Evolutionary conservation across 2,329 filamentous ascomycete species (phyloP), one percentile per base, ranked within the genome.

Genomic region (Cladosporium colombiae): DNA sequence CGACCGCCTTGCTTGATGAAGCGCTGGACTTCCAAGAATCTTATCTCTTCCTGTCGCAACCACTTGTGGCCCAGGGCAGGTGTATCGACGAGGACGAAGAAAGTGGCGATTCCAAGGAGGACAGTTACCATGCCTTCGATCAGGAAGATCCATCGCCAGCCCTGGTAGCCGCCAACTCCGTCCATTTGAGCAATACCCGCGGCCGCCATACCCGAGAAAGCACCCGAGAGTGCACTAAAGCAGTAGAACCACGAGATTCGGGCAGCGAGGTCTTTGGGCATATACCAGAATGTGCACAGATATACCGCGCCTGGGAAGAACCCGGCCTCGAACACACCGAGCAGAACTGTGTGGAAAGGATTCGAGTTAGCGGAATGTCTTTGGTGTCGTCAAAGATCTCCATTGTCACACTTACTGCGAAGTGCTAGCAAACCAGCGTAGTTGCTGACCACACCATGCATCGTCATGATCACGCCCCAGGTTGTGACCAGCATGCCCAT

Each of bases 391-490:
- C 10, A 11, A 21, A 3, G 8, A 23, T 46, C 10, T 46, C 23
- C 40, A 21, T 3, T 21, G 21, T 21, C 8, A 21, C 2, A 46
- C 40, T 46, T 52, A 5, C 77, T 81, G 25, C 83, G 81, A 18
- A 74, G 68, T 16, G 69, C 71, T 14, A 63, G 62, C 33, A 63
- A 40, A 1, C 69, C 64, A 6, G 73, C 70, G 62, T 81, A 85
- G 70, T 78, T 82, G 65, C 86, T 80, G 2, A 92, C 89, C 10
- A 95, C 79, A 0, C 92, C 92, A 78, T 94, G 91, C 68, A 86
- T 62, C 27, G 90, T 81, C 44, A 89, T 91, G 61, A 89, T 85
- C 21, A 94, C 78, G 8, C 91, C 90, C 71, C 70, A 73, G 18
- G 64, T 66, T n/a, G 70, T 65, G 16, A 73, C 69, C 5, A 75